Base-by-base conservation (phyloP, 805 yeast genomes). In the Myxozyma vanderwaltii region DNA sequence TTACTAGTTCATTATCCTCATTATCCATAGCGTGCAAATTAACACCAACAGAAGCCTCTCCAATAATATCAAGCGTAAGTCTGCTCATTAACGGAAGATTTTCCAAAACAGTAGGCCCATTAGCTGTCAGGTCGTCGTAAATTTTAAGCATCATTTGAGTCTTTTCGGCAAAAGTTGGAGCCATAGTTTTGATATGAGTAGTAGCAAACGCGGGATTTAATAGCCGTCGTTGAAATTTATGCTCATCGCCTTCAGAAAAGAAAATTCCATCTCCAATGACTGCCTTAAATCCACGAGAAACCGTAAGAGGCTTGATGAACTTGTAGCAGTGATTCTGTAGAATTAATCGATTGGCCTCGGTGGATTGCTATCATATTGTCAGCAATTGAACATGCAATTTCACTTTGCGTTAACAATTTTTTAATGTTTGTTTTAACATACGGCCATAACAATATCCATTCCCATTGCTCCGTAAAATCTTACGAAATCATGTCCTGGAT, bases 201-300 rank as follows among this genome's bases (percentile, higher is more conserved):
- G 45, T 38, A 10, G 60, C 39, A 44, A 62, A 45, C 12, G 63
- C 54, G 7, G 63, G 63, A 4, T 51, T 52, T 4, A 62, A 27
- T 4, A 62, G 17, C 5, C 58, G 55, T 21, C 65, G 63, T 51
- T 62, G 65, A n/a, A 46, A n/a, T 38, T 52, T 54, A 48, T 62
- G 65, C n/a, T 39, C 58, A 15, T 62, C 58, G 19, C 63, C 63
- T 44, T 62, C 65, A 23, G 63, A 43, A 36, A 59, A 58, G 39
- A 58, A 62, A 2, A 62, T 26, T 10, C 65, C 65, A 33, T 58
- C 39, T 13, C 65, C 65, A n/a, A 62, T 50, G 29, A 62, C 39
- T 1, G 40, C 40, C 31, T 46, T 49, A 40, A 62, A 55, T 23
- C 53, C 60, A 4, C 65, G 57, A n/a, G 49, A 15, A 17, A 59